These are phyloP conservation scores for Trichoderma semiorbis DNA, from an alignment of 2,329 filamentous ascomycete species.

Conservation along the genomic window DNA sequence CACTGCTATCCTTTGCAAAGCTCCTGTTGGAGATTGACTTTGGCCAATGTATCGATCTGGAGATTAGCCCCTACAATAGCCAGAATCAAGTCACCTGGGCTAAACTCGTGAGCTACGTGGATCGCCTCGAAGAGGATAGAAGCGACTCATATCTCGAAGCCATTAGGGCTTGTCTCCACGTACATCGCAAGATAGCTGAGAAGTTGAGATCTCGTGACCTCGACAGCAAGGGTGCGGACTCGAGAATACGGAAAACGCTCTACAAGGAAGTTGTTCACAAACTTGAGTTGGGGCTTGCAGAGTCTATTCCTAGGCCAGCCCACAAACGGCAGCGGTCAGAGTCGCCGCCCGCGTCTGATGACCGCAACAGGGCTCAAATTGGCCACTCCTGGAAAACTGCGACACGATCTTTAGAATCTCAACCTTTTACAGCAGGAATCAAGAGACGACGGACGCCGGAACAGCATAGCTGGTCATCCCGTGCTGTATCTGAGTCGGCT, in stretches of 20 bases:
- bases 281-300: constrained; percentile 2
- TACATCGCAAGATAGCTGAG: constrained; percentile 11
- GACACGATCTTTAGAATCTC: neutral
- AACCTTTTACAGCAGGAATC: neutral
- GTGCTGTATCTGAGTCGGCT: neutral
- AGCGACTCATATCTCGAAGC: constrained; percentile 15
- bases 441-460: neutral
- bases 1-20: neutral
- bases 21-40: neutral
- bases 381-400: neutral
- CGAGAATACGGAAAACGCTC: neutral
- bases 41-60: neutral
- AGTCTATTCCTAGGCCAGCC: neutral
- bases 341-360: constrained; percentile 1
- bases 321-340: constrained; percentile 13
- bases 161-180: constrained; percentile 2
- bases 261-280: constrained; percentile 12
- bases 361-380: no score
- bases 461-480: neutral
- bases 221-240: neutral
- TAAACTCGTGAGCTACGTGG: neutral
- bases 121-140: neutral
- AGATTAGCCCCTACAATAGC: neutral
- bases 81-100: neutral
- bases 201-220: neutral